Evolutionary conservation across 202 grass and related monocot species (phyloP).

Genomic region (Schoenoplectus tabernaemontani): DNA sequence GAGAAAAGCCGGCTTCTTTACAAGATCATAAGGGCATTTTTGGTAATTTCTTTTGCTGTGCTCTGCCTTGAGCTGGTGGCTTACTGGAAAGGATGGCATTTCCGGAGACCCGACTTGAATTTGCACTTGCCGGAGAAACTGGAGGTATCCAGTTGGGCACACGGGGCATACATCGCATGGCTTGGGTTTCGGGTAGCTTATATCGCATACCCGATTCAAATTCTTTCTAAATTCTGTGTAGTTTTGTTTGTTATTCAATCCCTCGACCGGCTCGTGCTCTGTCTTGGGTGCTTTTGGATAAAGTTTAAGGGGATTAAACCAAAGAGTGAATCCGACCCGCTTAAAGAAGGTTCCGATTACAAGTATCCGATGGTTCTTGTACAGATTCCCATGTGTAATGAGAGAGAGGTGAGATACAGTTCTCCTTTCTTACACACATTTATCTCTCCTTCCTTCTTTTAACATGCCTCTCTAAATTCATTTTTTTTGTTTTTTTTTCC

Average conservation of each 20-base stretch:
- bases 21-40: constrained; percentile 49
- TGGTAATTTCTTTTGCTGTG: constrained; percentile 36
- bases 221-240: constrained; percentile 49
- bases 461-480: neutral
- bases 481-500: neutral
- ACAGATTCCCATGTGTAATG: constrained; percentile 72
- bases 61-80: constrained; percentile 53
- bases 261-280: constrained; percentile 46
- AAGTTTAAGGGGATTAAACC: constrained; percentile 65
- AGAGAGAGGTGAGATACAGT: constrained; percentile 45
- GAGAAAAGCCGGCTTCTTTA: constrained; percentile 35
- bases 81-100: constrained; percentile 66
- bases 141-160: constrained; percentile 47
- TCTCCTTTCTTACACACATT: neutral
- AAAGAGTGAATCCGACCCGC: constrained; percentile 35
- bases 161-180: constrained; percentile 48
- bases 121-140: constrained; percentile 42
- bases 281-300: constrained; percentile 74
- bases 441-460: neutral
- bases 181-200: constrained; percentile 46
- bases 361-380: constrained; percentile 66
- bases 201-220: constrained; percentile 42
- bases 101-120: constrained; percentile 33
- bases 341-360: constrained; percentile 40
- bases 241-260: constrained; percentile 58